These are phyloP conservation scores for Sporothrix pallida DNA, from an alignment of 2,329 filamentous ascomycete genomes.

Conservation along the genomic window DNA sequence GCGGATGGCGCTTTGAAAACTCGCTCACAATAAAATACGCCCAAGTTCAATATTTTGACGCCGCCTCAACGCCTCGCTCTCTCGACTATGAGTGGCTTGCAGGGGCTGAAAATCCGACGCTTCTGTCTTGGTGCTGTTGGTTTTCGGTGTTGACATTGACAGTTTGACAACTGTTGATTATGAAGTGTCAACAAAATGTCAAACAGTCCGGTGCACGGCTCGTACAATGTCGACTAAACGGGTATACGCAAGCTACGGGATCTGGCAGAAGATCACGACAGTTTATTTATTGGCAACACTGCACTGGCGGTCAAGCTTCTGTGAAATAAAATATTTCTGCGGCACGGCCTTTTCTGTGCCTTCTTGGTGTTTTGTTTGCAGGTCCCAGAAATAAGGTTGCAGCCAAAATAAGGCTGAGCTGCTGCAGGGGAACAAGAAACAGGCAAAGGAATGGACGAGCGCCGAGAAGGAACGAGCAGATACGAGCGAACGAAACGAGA, in stretches of 20 bases:
- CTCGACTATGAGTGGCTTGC: constrained; percentile 12
- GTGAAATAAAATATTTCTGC: not conserved
- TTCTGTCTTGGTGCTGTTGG: no score
- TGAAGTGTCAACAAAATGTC: no score
- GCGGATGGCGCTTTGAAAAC: not conserved
- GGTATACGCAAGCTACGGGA: constrained; percentile 8
- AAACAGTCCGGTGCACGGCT: no score
- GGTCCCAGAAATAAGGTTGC: not conserved
- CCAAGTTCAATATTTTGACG: not conserved
- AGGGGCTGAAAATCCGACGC: not conserved
- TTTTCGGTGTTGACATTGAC: no score
- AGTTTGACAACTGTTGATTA: no score
- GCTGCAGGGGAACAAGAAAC: constrained; percentile 9
- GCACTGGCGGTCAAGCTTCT: constrained; percentile 19
- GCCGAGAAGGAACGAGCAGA: constrained; percentile 12
- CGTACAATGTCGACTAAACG: not conserved
- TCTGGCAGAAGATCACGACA: constrained; percentile 2
- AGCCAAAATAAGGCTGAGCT: constrained; percentile 22
- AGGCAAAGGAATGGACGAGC: not conserved
- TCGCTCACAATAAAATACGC: not conserved
- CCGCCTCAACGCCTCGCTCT: not conserved
- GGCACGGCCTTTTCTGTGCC: not conserved
- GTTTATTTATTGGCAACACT: not conserved
- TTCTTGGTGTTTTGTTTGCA: not conserved
- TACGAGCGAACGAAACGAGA: constrained; percentile 19